phyloP scores from a whole-genome alignment of 345 rosid genomes.

The Crucihimalaya himalaica region DNA sequence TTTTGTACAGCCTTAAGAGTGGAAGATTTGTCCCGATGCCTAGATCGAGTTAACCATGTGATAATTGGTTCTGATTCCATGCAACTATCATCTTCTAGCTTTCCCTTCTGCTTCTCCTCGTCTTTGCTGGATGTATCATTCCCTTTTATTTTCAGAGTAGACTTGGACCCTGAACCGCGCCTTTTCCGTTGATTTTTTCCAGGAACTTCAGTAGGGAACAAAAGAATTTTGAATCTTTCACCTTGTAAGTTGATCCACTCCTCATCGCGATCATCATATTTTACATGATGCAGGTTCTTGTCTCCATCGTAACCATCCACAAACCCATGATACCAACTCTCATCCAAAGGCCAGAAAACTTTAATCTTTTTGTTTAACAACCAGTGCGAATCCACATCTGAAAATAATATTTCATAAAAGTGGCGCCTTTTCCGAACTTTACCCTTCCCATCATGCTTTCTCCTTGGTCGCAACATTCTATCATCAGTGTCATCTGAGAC shows the following conservation, averaged over 20 bases:
- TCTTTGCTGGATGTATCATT: slow-evolving; percentile 45
- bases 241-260: slow-evolving; percentile 86
- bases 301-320: slow-evolving; percentile 70
- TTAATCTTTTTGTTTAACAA: slow-evolving; percentile 74
- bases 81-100: slow-evolving; percentile 54
- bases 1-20: slow-evolving; percentile 54
- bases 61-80: slow-evolving; percentile 91
- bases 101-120: slow-evolving; percentile 44
- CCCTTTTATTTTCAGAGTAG: slow-evolving; percentile 42
- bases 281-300: slow-evolving; percentile 82
- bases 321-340: slow-evolving; percentile 88
- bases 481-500: slow-evolving; percentile 60
- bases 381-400: slow-evolving; percentile 75
- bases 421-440: slow-evolving; percentile 74
- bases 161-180: slow-evolving; percentile 43
- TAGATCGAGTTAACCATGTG: slow-evolving; percentile 82
- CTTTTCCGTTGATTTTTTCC: slow-evolving; percentile 51
- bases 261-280: slow-evolving; percentile 97
- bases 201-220: slow-evolving; percentile 82
- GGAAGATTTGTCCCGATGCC: slow-evolving; percentile 58
- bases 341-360: slow-evolving; percentile 95
- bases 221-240: slow-evolving; percentile 85
- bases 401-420: slow-evolving; percentile 71
- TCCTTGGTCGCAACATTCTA: slow-evolving; percentile 78
- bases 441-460: slow-evolving; percentile 54